Evolutionary conservation across 2,329 filamentous ascomycete genomes (phyloP), one percentile per base, ranked within the genome.

Genomic region (Fusarium beomiforme): DNA sequence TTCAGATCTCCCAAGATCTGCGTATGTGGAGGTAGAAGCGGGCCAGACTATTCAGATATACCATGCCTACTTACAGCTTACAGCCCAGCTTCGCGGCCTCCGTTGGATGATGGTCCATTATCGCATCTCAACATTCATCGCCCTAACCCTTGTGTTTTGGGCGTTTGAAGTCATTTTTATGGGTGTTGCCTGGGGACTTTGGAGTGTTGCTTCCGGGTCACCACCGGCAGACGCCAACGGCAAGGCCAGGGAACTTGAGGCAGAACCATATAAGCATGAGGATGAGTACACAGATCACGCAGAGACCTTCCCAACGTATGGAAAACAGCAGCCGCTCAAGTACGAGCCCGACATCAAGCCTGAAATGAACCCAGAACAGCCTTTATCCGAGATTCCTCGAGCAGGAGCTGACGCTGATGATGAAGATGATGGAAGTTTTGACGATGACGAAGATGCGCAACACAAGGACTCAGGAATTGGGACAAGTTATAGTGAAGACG

Each of bases 61-160:
- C 79, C 83, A 84, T 23, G 90, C 89, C 7, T 83, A 82, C 17
- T 85, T 97, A 36, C 87, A 86, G 5, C 89, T 98, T 69, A 90
- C 88, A 31, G 95, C 95, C 8, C 87, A 90, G 57, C 90, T 98
- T 70, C 86, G 87, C 14, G 95, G 95, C 0, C 79, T 98, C 67
- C 85, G 92, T 51, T 96, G 92, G 89, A 76, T 95, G 59, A 97
- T 99, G 93, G 96, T 96, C 76, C 90, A 93, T 67, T 91, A 95
- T 82, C 89, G 92, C 16, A 76, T 96, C 37, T 79, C 89, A 3
- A 90, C 90, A 8, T 94, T 94, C 64, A 56, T 92, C 1, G 76
- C 91, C 2, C 92, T 94, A 75, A 93, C 91, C 0, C 80, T 84
- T 1, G 73, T 88, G 1, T 98, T 98, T 80, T 98, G 95, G 94